These are phyloP conservation scores for Pseudozyma flocculosa DNA, from an alignment of 1,284 basidiomycete genomes.

Conservation along the genomic window DNA sequence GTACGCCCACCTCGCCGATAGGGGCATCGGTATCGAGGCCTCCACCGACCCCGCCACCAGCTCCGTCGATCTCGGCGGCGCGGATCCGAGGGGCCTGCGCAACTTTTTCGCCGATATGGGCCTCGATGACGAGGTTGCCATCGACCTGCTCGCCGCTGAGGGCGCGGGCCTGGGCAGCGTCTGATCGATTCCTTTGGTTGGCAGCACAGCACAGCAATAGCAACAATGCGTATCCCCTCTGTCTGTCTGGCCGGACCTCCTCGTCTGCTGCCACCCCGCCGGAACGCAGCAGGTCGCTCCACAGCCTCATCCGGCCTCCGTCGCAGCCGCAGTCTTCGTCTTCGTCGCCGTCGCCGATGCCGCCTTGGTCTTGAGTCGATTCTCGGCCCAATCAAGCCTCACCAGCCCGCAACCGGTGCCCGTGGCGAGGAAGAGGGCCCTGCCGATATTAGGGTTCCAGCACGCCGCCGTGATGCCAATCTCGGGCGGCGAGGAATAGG, in stretches of 20 bases:
- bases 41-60: neutral
- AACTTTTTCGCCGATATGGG: conserved; percentile 39
- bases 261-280: too few species aligned
- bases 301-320: too few species aligned
- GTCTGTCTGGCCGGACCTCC: too few species aligned
- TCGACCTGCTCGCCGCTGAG: conserved; percentile 19
- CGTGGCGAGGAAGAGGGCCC: neutral
- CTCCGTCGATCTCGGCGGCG: conserved; percentile 19
- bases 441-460: conserved; percentile 24
- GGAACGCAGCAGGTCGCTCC: too few species aligned
- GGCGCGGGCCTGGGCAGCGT: conserved; percentile 15
- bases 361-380: neutral
- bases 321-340: too few species aligned
- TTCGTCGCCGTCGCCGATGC: too few species aligned
- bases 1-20: conserved; percentile 56
- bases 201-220: too few species aligned
- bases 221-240: too few species aligned
- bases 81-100: conserved; percentile 18
- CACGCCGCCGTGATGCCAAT: conserved; percentile 13
- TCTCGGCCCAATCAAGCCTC: neutral
- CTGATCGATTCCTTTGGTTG: too few species aligned
- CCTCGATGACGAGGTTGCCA: conserved; percentile 23
- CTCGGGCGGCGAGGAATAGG: conserved; percentile 6
- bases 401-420: neutral
- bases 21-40: conserved; percentile 26